Evolutionary conservation across 495 filamentous ascomycete species (phyloP).

Genomic region (Xylaria telfairii): DNA sequence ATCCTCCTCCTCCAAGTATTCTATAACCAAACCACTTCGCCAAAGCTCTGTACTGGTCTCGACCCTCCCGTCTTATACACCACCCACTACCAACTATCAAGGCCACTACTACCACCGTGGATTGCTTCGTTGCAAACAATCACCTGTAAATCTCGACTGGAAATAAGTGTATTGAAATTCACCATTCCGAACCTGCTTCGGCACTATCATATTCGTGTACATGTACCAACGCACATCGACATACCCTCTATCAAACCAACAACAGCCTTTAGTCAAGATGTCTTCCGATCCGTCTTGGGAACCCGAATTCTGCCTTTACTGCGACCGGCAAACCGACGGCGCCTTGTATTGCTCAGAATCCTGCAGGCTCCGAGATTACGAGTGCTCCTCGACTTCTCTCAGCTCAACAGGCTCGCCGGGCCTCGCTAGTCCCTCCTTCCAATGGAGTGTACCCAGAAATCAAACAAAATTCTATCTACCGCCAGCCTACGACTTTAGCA

Average conservation of each 20-base stretch:
- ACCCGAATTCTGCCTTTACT: conserved; percentile 91
- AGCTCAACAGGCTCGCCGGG: conserved; percentile 63
- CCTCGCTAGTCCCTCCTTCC: conserved; percentile 48
- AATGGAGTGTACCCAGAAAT: conserved; percentile 50
- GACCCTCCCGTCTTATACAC: conserved; percentile 5
- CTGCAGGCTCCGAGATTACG: conserved; percentile 86
- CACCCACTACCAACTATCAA: conserved; percentile 2
- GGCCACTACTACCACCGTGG: not conserved
- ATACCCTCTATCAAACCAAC: conserved; percentile 19
- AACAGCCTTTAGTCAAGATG: conserved; percentile 45
- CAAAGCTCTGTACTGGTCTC: not conserved
- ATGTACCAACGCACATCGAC: conserved; percentile 26
- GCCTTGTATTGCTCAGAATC: conserved; percentile 91
- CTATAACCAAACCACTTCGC: conserved; percentile 5
- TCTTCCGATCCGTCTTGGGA: conserved; percentile 80
- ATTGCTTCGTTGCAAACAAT: not conserved
- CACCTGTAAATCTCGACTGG: not conserved
- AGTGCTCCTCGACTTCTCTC: conserved; percentile 65
- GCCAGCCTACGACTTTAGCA: conserved; percentile 72
- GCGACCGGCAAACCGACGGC: conserved; percentile 84
- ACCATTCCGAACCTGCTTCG: conserved; percentile 19
- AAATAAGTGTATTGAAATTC: conserved; percentile 6
- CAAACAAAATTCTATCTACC: conserved; percentile 68
- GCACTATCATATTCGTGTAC: conserved; percentile 18
- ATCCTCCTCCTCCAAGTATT: not conserved